Percentiles rank a stretch among this genome's conserved stretches.
Evolutionary conservation across 768 basidiomycete genomes (phyloP).

Genomic region (Rhizopogon rudus): DNA sequence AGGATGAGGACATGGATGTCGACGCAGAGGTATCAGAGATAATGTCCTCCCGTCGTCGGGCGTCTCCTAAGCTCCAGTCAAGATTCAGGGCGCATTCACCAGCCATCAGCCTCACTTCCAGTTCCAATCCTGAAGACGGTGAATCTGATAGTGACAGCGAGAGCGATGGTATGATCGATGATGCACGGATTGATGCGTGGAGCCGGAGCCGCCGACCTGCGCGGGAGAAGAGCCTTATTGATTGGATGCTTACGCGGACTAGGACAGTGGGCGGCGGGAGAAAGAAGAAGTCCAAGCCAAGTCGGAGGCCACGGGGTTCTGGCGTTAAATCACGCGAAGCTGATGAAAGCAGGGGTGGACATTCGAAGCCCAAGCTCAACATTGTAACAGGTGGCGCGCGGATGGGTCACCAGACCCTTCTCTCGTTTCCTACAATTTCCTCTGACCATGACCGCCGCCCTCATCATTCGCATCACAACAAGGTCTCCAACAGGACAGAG

Average conservation of each 20-base stretch:
- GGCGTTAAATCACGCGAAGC: conserved; percentile 8
- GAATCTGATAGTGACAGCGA: conserved; percentile 21
- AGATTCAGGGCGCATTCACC: background rate
- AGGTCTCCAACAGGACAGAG: conserved; percentile 7
- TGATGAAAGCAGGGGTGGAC: conserved; percentile 4
- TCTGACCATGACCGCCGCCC: background rate
- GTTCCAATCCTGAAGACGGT: conserved; percentile 11
- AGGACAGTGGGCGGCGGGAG: conserved; percentile 13
- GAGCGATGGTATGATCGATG: conserved; percentile 26
- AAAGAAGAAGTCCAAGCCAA: conserved; percentile 8
- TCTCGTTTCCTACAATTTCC: conserved; percentile 29
- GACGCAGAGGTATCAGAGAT: conserved; percentile 2
- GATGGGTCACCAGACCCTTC: conserved; percentile 32
- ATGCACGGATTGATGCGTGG: conserved; percentile 26
- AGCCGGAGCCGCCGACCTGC: conserved; percentile 18
- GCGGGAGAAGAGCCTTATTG: conserved; percentile 49
- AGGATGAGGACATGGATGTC: conserved; percentile 4
- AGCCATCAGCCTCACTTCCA: conserved; percentile 4
- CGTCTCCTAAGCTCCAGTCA: background rate
- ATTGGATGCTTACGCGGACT: conserved; percentile 60
- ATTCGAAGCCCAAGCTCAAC: conserved; percentile 23
- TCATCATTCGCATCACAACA: conserved; percentile 6
- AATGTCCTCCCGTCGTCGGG: conserved; percentile 8
- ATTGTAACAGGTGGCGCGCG: conserved; percentile 34
- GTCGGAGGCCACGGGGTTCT: conserved; percentile 9